Percentiles rank a stretch among this genome's conserved stretches.
Conservation (phyloP, 1,284 basidiomycete species). For the Pterula multifida region DNA sequence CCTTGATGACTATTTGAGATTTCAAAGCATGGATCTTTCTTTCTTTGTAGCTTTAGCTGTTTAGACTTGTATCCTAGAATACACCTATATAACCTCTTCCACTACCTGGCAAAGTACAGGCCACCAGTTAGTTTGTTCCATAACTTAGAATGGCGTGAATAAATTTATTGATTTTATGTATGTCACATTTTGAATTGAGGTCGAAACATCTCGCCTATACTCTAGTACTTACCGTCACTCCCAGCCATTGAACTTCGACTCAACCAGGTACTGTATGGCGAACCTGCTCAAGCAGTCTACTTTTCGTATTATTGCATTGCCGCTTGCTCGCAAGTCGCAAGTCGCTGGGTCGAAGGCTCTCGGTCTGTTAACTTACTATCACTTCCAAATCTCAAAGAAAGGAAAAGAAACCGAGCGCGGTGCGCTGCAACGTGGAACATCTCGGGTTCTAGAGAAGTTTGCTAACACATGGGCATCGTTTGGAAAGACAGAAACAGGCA, state of each 20-base stretch:
- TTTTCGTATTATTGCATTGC: conserved; percentile 22
- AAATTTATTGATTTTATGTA: no score
- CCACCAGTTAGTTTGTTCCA: no score
- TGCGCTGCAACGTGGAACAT: conserved; percentile 27
- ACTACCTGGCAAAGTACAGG: no score
- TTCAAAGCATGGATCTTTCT: no score
- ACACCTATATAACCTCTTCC: no score
- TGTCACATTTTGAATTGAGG: no score
- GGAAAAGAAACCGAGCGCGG: conserved; percentile 13
- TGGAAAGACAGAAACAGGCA: conserved; percentile 47
- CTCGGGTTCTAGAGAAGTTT: conserved; percentile 38
- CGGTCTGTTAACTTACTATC: conserved; percentile 25
- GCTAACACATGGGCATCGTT: conserved; percentile 47
- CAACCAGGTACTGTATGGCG: no score
- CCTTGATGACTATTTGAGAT: not conserved
- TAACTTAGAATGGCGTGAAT: no score
- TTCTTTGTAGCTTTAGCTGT: not conserved
- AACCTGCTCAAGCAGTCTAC: not conserved
- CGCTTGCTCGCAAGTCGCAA: conserved; percentile 20
- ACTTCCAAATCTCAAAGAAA: conserved; percentile 24
- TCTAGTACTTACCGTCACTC: no score
- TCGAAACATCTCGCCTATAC: no score
- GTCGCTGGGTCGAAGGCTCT: not conserved
- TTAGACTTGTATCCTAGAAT: not conserved
- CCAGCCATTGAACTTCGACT: no score